A percentile compares a stretch with the other conserved stretches of the same genome.
phyloP scores from a whole-genome alignment of 129 eudicot genomes.

The Pulicaria dysenterica region DNA sequence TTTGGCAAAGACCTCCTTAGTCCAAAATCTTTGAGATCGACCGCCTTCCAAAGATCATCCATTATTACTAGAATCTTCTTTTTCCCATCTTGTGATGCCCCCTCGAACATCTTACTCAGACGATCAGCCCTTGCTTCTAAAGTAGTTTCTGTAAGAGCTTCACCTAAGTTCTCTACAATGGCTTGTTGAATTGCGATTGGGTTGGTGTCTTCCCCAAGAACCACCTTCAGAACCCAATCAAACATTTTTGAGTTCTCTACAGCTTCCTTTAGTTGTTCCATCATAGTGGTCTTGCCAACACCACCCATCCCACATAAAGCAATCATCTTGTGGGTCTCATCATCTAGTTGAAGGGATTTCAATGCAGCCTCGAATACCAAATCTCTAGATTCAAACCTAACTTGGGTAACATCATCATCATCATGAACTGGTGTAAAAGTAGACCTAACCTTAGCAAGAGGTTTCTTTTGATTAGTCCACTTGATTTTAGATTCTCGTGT shows the following conservation, averaged over 20 bases:
- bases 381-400: not conserved
- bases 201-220: conserved; percentile 3
- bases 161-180: not conserved
- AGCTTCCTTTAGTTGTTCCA: conserved; percentile 13
- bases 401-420: not conserved
- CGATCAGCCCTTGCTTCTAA: conserved; percentile 21
- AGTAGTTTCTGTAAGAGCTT: not conserved
- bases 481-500: not conserved
- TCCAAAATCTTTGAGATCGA: conserved; percentile 8
- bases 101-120: not conserved
- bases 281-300: conserved; percentile 25
- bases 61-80: conserved; percentile 15
- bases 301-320: conserved; percentile 25
- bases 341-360: not conserved
- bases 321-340: conserved; percentile 8
- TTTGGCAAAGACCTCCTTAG: conserved; percentile 11
- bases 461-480: not conserved
- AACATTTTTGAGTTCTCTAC: not conserved
- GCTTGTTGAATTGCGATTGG: conserved; percentile 6
- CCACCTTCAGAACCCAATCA: conserved; percentile 10
- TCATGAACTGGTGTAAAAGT: not conserved
- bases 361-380: not conserved
- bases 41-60: conserved; percentile 17
- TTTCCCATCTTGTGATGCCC: not conserved
- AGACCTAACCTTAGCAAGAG: not conserved